Conservation (phyloP, 495 filamentous ascomycete genomes). For the Tirmania nivea region DNA sequence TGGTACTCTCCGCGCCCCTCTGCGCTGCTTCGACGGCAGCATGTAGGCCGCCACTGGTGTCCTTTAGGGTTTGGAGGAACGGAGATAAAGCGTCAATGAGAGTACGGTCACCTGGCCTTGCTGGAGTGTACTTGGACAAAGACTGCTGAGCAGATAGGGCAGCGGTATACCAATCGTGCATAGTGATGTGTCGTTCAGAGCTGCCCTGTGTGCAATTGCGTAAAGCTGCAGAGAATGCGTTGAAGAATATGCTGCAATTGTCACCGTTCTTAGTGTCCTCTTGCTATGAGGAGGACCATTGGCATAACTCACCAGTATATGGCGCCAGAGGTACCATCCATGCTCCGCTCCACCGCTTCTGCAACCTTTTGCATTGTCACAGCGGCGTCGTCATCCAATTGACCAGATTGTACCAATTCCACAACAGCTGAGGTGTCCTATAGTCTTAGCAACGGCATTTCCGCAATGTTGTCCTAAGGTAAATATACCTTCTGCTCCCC, state of each 20-base stretch:
- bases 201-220: constrained; percentile 30
- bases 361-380: constrained; percentile 53
- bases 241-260: constrained; percentile 54
- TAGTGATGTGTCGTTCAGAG: constrained; percentile 25
- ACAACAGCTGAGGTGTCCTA: constrained; percentile 34
- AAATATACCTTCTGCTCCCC: constrained; percentile 56
- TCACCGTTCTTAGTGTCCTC: constrained; percentile 2
- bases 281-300: background rate
- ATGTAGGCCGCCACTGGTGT: constrained; percentile 36
- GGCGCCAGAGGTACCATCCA: constrained; percentile 93
- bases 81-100: constrained; percentile 77
- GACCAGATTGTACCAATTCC: constrained; percentile 34
- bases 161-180: constrained; percentile 51
- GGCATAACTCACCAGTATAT: constrained; percentile 39
- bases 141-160: constrained; percentile 46
- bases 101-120: constrained; percentile 70
- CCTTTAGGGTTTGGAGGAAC: constrained; percentile 49
- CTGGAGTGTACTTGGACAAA: constrained; percentile 70
- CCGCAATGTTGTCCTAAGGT: too few species aligned
- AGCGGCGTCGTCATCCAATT: constrained; percentile 44
- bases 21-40: constrained; percentile 53
- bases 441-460: too few species aligned
- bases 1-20: constrained; percentile 59
- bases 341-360: constrained; percentile 62
- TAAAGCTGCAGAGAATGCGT: constrained; percentile 60